These are phyloP conservation scores for Pisolithus marmoratus DNA, from an alignment of 768 basidiomycete species.

Conservation along the genomic window DNA sequence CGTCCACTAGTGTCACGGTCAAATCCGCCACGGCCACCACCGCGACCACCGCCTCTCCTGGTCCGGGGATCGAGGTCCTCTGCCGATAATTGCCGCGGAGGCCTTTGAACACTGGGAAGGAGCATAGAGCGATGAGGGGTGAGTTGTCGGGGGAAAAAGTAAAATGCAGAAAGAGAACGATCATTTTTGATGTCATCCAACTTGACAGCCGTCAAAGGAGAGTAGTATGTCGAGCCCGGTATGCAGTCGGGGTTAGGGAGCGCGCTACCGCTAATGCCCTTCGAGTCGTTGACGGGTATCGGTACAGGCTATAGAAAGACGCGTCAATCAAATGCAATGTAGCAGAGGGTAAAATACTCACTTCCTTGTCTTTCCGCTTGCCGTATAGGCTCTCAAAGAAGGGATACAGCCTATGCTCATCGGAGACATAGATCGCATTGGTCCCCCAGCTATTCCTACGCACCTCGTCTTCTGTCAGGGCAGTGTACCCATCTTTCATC, in stretches of 20 bases:
- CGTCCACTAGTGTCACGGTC: conserved; percentile 35
- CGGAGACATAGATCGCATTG: conserved; percentile 75
- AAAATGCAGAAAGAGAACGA: conserved; percentile 78
- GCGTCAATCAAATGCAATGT: conserved; percentile 3
- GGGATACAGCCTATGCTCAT: conserved; percentile 82
- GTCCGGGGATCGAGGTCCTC: conserved; percentile 65
- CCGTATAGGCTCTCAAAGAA: conserved; percentile 87
- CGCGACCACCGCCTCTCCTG: conserved; percentile 46
- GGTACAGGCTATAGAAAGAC: conserved; percentile 54
- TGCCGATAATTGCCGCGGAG: conserved; percentile 54
- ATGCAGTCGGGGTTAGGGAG: conserved; percentile 84
- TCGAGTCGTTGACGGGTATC: conserved; percentile 63
- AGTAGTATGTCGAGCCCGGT: conserved; percentile 86
- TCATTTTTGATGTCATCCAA: conserved; percentile 83
- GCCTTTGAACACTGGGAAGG: conserved; percentile 63
- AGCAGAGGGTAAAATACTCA: conserved; percentile 31
- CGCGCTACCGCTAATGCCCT: conserved; percentile 75
- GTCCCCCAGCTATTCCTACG: conserved; percentile 82
- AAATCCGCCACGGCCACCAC: conserved; percentile 40
- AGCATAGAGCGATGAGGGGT: conserved; percentile 81
- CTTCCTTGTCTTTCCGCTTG: conserved; percentile 75
- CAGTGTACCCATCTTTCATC: conserved; percentile 60
- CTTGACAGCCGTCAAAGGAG: conserved; percentile 54
- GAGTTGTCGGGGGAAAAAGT: conserved; percentile 84
- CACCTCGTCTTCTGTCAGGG: conserved; percentile 77